Conservation (phyloP, 345 rosid genomes). For the Populus nigra region DNA sequence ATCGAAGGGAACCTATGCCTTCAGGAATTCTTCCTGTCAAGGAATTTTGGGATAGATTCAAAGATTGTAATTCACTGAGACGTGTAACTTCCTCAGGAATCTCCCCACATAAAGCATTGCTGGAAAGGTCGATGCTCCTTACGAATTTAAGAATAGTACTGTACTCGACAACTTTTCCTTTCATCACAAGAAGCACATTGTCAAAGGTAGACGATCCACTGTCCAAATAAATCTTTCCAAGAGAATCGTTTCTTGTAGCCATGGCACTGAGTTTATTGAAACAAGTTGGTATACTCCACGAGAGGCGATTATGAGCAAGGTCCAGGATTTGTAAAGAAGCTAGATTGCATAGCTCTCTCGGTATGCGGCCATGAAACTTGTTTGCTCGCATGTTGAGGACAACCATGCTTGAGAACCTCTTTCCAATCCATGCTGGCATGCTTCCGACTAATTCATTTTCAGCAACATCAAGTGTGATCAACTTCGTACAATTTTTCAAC, state of each 20-base stretch:
- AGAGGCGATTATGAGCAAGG: constrained; percentile 8
- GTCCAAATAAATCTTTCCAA: neutral
- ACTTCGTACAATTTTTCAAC: neutral
- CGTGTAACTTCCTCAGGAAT: constrained; percentile 19
- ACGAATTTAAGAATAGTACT: constrained; percentile 10
- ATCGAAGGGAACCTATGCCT: constrained; percentile 21
- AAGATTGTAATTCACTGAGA: constrained; percentile 16
- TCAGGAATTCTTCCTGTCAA: constrained; percentile 24
- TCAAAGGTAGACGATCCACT: neutral
- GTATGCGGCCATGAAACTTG: constrained; percentile 11
- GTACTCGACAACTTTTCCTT: neutral
- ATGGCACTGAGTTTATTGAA: constrained; percentile 1
- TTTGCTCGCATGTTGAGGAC: constrained; percentile 13
- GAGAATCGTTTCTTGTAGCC: neutral
- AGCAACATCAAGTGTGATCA: constrained; percentile 1
- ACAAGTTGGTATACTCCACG: constrained; percentile 1
- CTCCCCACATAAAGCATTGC: constrained; percentile 14
- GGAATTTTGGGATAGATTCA: constrained; percentile 24
- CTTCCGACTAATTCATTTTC: constrained; percentile 3
- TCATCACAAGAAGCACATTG: neutral
- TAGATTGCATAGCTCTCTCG: neutral
- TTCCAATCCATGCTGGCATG: constrained; percentile 5
- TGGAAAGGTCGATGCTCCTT: constrained; percentile 24
- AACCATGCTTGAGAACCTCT: neutral
- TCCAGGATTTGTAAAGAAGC: constrained; percentile 8